Percentiles rank a stretch among this genome's conserved stretches.
Conservation (phyloP, 805 yeast species). For the Zygosaccharomyces bisporus region DNA sequence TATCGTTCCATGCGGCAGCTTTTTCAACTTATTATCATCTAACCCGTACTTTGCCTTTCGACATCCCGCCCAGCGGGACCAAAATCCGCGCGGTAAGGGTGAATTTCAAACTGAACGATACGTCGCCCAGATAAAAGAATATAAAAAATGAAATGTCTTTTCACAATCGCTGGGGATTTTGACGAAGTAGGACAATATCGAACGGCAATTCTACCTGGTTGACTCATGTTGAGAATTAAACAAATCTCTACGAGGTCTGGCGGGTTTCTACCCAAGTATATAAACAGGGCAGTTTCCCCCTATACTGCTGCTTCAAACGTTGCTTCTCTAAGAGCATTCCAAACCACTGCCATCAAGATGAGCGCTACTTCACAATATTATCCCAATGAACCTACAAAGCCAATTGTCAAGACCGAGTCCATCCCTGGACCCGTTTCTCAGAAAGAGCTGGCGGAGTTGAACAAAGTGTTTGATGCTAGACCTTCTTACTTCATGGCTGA, state of each 20-base stretch:
- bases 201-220: background rate
- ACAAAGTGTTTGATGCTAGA: constrained; percentile 55
- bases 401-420: constrained; percentile 52
- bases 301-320: background rate
- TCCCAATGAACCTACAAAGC: constrained; percentile 77
- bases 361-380: constrained; percentile 56
- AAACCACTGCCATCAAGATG: constrained; percentile 9
- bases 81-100: constrained; percentile 6
- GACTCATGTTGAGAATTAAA: constrained; percentile 1
- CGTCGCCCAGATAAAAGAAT: background rate
- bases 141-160: background rate
- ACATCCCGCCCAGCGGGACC: constrained; percentile 3
- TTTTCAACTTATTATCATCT: background rate
- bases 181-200: background rate
- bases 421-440: constrained; percentile 77
- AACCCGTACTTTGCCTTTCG: background rate
- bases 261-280: constrained; percentile 2
- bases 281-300: background rate
- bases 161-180: background rate
- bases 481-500: constrained; percentile 62
- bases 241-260: background rate
- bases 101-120: background rate
- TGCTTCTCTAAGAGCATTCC: background rate
- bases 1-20: background rate
- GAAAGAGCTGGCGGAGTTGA: constrained; percentile 50